Evolutionary conservation across 1,284 basidiomycete genomes (phyloP), one percentile per base, ranked within the genome.

Genomic region (Leccinum solheimii): DNA sequence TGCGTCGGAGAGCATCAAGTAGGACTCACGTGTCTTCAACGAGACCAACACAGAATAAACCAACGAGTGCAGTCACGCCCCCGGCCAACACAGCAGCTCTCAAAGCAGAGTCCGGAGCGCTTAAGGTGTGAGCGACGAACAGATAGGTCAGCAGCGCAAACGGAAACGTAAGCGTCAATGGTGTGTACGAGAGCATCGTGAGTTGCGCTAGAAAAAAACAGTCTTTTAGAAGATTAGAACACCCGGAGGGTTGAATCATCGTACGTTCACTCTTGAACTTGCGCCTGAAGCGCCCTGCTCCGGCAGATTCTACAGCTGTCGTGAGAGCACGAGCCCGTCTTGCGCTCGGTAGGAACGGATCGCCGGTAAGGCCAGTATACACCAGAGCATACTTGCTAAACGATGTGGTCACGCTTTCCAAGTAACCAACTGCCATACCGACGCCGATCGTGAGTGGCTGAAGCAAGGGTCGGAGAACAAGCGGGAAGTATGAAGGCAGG

Each of bases 361-460:
- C 90, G 0, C 94, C 95, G 0, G 92, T 95, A 62, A 97, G 79
- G 0, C 95, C 95, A 1, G 87, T 85, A 72, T 96, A 96, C 10
- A 95, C 84, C 34, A 97, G 80, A 13, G 91, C 92, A 68, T 94
- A 90, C 48, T 86, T 86, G 77, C 92, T 94, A 56, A 95, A 78
- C n/a, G 88, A 86, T 40, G 86, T 86, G 1, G 91, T 86, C 16
- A 86, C 77, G 11, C 79, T 83, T 59, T 91, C 88, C 52, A 87
- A 72, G 63, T 82, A 86, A 1, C 80, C 77, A 1, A 86, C 81
- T 1, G 78, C 77, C 72, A 85, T 78, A 3, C 78, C 68, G 26
- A 71, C 73, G 52, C 71, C 81, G 60, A 80, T 62, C 57, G 74
- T 76, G 75, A 76, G 63, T 61, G 81, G 72, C 57, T 77, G 76